Base-by-base conservation (phyloP, 306 rosid genomes). In the Prunus campanulata region DNA sequence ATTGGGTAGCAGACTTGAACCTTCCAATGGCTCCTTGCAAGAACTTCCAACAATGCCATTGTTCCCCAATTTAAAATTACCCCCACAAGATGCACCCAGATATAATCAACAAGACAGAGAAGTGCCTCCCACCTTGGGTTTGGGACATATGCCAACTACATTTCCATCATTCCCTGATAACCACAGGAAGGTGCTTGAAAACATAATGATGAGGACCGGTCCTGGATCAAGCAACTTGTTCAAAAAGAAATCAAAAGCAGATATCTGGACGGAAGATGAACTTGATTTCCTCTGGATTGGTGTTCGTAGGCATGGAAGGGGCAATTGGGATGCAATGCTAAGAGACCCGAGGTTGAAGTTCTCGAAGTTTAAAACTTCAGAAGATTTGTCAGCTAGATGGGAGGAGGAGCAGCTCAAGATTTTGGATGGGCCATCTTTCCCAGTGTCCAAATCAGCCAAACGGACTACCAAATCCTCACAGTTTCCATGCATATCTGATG, bases 261-360 rank as follows among this genome's bases (percentile, higher is more conserved):
- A 92, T 72, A 86, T 88, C 29, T 96, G 99, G 99, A 85, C 97
- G 32, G 99, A 96, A 88, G 99, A 96, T 77, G 99, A 96, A 84
- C 99, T 96, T 74, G 99, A 96, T 85, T 91, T 81, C 74, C 91
- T 96, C 71, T 96, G 99, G 99, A 87, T 96, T 66, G 99, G 99
- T 82, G 96, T 96, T 74, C 99, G 99, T 30, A 88, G 98, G 86
- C 97, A 92, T 80, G 99, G 99, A 72, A 87, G 87, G 87, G 98
- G 97, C 44, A 91, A 96, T 77, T 96, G 99, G 99, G 97, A 91
- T 71, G 78, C 82, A 19, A 93, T 96, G 93, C 89, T 96, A 49
- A 87, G 90, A 85, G 99, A 96, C 84, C 91, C 93, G 35, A 91
- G 87, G 75, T 81, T 96, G 80, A 92, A 88, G 79, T 96, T 96